A percentile compares a stretch with the other conserved stretches of the same genome.
phyloP scores from a whole-genome alignment of 164 flowering plant genomes.

The Stephania cephalantha region DNA sequence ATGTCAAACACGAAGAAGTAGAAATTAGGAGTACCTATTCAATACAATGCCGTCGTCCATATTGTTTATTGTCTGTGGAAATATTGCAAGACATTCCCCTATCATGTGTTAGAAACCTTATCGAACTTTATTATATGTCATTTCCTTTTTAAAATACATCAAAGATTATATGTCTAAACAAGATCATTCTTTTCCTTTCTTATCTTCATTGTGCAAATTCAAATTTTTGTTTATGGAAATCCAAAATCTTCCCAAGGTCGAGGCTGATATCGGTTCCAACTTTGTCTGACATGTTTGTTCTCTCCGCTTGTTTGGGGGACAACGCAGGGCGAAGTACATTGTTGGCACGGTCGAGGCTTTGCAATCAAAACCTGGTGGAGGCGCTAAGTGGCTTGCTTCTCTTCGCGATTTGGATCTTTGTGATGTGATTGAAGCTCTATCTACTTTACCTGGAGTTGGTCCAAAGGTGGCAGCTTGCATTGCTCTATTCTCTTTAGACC shows the following conservation, averaged over 20 bases:
- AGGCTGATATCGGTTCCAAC: no score
- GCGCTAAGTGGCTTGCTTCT: slow-evolving; percentile 78
- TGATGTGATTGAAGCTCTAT: slow-evolving; percentile 57
- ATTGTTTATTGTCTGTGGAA: no score
- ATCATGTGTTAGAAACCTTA: no score
- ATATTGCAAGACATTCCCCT: no score
- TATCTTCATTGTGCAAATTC: neutral
- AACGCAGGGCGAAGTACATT: slow-evolving; percentile 76
- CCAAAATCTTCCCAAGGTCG: no score
- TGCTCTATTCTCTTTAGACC: slow-evolving; percentile 94
- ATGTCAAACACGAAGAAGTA: no score
- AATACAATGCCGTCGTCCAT: no score
- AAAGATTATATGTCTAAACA: no score
- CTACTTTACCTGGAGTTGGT: slow-evolving; percentile 85
- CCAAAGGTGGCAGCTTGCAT: slow-evolving; percentile 95
- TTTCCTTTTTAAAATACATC: no score
- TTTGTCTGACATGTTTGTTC: neutral
- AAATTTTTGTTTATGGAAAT: neutral
- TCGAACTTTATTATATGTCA: no score
- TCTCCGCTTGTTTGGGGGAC: neutral
- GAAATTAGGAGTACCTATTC: no score
- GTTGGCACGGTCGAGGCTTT: slow-evolving; percentile 56
- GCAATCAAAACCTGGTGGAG: slow-evolving; percentile 70
- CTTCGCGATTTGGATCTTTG: slow-evolving; percentile 68
- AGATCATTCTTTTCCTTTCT: neutral